Conservation (phyloP, 2,329 filamentous ascomycete genomes). For the Fusarium paranaense region DNA sequence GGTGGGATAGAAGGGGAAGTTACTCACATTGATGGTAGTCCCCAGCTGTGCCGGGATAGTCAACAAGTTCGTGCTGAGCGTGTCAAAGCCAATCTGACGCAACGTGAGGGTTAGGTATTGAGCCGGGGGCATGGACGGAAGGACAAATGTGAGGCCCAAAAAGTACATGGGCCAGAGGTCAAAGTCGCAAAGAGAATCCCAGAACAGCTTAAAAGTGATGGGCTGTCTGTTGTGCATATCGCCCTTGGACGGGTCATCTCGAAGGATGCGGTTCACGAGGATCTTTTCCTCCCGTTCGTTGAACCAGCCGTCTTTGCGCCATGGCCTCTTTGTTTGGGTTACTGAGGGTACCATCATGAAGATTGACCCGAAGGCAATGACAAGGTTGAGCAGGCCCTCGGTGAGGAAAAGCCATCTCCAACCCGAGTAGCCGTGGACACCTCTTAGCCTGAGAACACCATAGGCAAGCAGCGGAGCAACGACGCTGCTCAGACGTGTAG, state of each 20-base stretch:
- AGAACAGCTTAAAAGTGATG: constrained; percentile 59
- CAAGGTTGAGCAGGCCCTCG: background rate
- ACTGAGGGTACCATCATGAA: background rate
- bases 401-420: background rate
- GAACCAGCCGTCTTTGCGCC: background rate
- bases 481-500: background rate
- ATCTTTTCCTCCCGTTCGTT: constrained; percentile 58
- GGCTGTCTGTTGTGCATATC: constrained; percentile 67
- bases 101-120: background rate
- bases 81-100: background rate
- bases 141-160: background rate
- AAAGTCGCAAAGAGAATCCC: constrained; percentile 36
- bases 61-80: background rate
- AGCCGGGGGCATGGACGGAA: background rate
- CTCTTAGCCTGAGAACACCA: background rate
- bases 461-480: background rate
- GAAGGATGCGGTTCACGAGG: constrained; percentile 65
- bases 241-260: constrained; percentile 67
- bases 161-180: background rate
- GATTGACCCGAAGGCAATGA: background rate
- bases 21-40: background rate
- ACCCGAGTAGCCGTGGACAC: background rate
- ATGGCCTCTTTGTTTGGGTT: background rate
- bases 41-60: background rate
- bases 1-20: too few species aligned